A percentile compares a stretch with the other conserved stretches of the same genome.
phyloP scores from a whole-genome alignment of 345 rosid genomes.

The Litchi chinensis region DNA sequence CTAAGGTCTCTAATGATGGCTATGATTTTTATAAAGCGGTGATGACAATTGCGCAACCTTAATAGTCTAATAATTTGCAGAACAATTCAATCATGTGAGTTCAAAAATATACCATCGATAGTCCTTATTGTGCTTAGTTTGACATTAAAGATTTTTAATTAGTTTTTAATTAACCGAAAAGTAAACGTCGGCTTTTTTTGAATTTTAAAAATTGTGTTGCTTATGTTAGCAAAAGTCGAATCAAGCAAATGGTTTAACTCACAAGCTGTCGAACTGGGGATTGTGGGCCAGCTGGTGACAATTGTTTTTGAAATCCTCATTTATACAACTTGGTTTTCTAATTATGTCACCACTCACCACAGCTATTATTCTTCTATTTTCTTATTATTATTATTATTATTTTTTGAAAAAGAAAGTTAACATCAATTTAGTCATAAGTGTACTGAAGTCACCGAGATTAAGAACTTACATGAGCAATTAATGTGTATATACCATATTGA shows the following conservation, averaged over 20 bases:
- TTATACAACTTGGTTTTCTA: not conserved
- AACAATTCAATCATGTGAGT: not conserved
- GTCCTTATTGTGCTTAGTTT: not conserved
- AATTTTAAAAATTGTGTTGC: not conserved
- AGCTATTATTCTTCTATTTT: no score
- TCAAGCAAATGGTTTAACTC: not conserved
- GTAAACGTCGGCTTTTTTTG: not conserved
- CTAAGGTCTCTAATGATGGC: not conserved
- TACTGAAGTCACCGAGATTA: no score
- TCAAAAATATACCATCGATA: not conserved
- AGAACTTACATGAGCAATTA: no score
- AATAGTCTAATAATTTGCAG: not conserved
- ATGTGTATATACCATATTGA: no score
- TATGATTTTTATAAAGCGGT: not conserved
- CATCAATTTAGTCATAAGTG: no score
- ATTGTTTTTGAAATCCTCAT: not conserved
- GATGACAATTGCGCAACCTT: not conserved
- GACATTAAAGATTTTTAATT: not conserved
- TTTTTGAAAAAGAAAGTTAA: no score
- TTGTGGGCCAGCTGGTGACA: not conserved
- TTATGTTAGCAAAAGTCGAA: conserved; percentile 2
- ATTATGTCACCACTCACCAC: no score
- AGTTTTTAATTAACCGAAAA: not conserved
- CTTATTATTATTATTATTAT: no score
- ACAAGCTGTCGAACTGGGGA: not conserved